Conservation (phyloP, 352 stramenopile species). For the Globisporangium yorkense region DNA sequence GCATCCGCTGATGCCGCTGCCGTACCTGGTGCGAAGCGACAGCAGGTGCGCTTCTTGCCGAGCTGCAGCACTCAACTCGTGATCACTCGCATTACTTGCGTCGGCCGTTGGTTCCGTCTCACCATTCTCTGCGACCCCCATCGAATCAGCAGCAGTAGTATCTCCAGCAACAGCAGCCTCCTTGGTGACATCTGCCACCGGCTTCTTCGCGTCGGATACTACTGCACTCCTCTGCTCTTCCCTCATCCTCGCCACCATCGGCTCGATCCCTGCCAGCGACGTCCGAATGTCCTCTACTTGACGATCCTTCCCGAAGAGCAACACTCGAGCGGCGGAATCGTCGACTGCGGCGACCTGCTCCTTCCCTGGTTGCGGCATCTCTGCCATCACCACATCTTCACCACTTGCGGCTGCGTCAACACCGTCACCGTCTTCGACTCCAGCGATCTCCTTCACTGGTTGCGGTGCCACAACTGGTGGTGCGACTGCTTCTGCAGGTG, state of each 20-base stretch:
- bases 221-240: not conserved
- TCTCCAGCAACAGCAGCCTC: no score
- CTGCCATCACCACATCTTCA: not conserved
- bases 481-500: no score
- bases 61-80: no score
- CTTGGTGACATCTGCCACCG: no score
- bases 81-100: not conserved
- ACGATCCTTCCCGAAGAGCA: constrained; percentile 33
- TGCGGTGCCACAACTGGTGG: no score
- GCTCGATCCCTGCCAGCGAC: constrained; percentile 27
- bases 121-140: no score
- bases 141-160: not conserved
- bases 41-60: constrained; percentile 18
- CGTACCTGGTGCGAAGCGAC: constrained; percentile 61
- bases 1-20: constrained; percentile 43
- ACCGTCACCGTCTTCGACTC: no score
- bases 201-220: no score
- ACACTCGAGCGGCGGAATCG: not conserved
- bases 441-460: no score
- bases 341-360: not conserved
- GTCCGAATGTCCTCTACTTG: constrained; percentile 45
- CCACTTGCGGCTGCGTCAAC: not conserved
- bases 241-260: constrained; percentile 7
- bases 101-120: not conserved
- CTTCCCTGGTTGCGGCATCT: not conserved